Evolutionary conservation across 164 flowering plant genomes (phyloP).

Genomic region (grape (Vitis vinifera)): DNA sequence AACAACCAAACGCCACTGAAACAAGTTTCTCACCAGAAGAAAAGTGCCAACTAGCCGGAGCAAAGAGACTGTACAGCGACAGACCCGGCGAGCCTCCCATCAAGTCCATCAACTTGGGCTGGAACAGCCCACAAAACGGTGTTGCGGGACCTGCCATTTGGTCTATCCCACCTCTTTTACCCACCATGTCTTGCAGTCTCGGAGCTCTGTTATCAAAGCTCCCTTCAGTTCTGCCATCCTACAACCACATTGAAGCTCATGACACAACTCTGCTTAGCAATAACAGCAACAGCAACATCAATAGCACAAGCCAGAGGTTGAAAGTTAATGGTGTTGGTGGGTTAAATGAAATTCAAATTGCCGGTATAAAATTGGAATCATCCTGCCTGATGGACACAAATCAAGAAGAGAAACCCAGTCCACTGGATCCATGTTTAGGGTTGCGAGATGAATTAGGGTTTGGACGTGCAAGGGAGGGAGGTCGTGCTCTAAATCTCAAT

Average conservation of each 20-base stretch:
- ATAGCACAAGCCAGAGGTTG: background rate
- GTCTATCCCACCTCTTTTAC: slow-evolving; percentile 55
- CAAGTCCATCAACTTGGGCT: slow-evolving; percentile 55
- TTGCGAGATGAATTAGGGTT: slow-evolving; percentile 16
- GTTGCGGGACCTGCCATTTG: slow-evolving; percentile 26
- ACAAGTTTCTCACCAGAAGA: slow-evolving; percentile 21
- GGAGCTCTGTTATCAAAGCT: slow-evolving; percentile 50
- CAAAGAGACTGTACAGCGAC: slow-evolving; percentile 41
- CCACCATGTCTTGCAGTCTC: slow-evolving; percentile 41
- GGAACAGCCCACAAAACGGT: slow-evolving; percentile 46
- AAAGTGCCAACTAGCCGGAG: slow-evolving; percentile 26
- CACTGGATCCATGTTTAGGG: slow-evolving; percentile 2
- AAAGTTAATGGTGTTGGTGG: slow-evolving; percentile 9
- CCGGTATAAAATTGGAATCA: slow-evolving; percentile 21
- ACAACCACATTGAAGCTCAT: slow-evolving; percentile 12
- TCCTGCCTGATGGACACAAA: slow-evolving; percentile 16
- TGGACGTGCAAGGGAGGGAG: slow-evolving; percentile 16
- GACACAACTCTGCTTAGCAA: slow-evolving; percentile 11
- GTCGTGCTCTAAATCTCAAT: slow-evolving; percentile 17
- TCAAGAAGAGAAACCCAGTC: slow-evolving; percentile 20
- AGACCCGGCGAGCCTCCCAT: slow-evolving; percentile 18
- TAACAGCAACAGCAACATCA: slow-evolving; percentile 5
- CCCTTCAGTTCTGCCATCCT: slow-evolving; percentile 24
- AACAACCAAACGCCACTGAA: slow-evolving; percentile 26
- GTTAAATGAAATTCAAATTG: background rate